Conservation (phyloP, 768 basidiomycete genomes). For the Pleurotus djamor region DNA sequence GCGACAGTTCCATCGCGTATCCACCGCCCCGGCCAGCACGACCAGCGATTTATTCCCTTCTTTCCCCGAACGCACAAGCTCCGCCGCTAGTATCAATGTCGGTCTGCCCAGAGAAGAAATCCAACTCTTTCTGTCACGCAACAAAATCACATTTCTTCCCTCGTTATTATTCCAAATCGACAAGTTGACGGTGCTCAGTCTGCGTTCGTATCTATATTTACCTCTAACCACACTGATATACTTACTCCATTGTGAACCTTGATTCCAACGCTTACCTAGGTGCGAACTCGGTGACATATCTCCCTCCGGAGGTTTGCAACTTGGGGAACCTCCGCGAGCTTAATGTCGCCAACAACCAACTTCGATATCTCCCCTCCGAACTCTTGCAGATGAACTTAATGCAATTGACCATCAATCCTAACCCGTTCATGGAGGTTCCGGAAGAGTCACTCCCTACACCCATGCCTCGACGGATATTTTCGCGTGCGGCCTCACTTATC, state of each 20-base stretch:
- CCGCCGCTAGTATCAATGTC: slow-evolving; percentile 26
- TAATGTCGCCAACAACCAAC: slow-evolving; percentile 57
- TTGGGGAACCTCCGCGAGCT: slow-evolving; percentile 55
- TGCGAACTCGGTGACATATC: slow-evolving; percentile 46
- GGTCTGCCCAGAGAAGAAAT: slow-evolving; percentile 48
- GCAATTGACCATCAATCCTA: slow-evolving; percentile 48
- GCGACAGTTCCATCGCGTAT: slow-evolving; percentile 28
- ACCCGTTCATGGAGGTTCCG: slow-evolving; percentile 48
- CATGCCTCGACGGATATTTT: slow-evolving; percentile 4
- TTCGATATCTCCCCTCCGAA: slow-evolving; percentile 64
- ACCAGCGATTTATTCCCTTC: slow-evolving; percentile 18
- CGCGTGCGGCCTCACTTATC: slow-evolving; percentile 8
- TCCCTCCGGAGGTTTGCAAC: slow-evolving; percentile 63
- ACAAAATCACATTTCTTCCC: slow-evolving; percentile 54
- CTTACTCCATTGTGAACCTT: neutral
- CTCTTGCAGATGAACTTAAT: slow-evolving; percentile 55
- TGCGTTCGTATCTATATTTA: slow-evolving; percentile 44
- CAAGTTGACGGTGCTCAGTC: slow-evolving; percentile 57
- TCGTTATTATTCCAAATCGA: slow-evolving; percentile 53
- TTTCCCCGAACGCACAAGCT: slow-evolving; percentile 26
- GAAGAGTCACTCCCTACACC: slow-evolving; percentile 17
- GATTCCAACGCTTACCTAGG: slow-evolving; percentile 37
- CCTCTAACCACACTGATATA: neutral
- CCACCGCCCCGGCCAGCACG: slow-evolving; percentile 28
- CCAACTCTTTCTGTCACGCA: slow-evolving; percentile 54